A percentile compares a stretch with the other conserved stretches of the same genome.
Conservation (phyloP, 176 grass and related monocot species). For the Typha latifolia region DNA sequence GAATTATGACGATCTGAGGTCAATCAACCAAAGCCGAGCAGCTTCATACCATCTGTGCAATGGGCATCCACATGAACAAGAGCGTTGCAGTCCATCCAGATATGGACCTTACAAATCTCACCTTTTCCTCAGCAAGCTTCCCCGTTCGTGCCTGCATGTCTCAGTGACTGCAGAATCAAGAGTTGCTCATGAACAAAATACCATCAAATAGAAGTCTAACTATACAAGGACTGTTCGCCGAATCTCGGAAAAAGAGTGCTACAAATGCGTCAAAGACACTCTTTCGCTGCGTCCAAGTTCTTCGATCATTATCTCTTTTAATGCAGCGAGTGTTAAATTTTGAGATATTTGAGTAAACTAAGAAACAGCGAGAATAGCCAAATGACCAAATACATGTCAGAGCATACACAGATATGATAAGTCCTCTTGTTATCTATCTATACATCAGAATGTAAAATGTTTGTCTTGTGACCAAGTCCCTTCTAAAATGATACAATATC, state of each 20-base stretch:
- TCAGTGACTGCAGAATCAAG: conserved; percentile 5
- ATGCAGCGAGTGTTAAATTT: neutral
- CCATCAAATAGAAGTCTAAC: neutral
- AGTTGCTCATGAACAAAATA: neutral
- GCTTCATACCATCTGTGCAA: conserved; percentile 80
- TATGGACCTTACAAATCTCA: conserved; percentile 55
- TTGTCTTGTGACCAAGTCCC: no score
- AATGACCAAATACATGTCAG: no score
- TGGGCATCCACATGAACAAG: conserved; percentile 98
- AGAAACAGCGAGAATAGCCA: no score
- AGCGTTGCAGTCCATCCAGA: conserved; percentile 98
- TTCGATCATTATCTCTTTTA: neutral
- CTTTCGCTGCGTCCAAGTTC: neutral
- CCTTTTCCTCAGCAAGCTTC: conserved; percentile 56
- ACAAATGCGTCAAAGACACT: neutral
- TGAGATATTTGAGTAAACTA: no score
- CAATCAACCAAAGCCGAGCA: neutral
- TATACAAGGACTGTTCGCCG: neutral
- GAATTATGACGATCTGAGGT: neutral
- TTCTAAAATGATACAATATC: no score
- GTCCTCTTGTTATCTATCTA: no score
- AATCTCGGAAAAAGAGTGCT: neutral
- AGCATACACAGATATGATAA: no score
- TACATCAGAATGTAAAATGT: no score
- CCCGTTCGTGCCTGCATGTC: conserved; percentile 61